phyloP scores from a whole-genome alignment of 2,329 filamentous ascomycete species.

The Chaetothyriales sp. region DNA sequence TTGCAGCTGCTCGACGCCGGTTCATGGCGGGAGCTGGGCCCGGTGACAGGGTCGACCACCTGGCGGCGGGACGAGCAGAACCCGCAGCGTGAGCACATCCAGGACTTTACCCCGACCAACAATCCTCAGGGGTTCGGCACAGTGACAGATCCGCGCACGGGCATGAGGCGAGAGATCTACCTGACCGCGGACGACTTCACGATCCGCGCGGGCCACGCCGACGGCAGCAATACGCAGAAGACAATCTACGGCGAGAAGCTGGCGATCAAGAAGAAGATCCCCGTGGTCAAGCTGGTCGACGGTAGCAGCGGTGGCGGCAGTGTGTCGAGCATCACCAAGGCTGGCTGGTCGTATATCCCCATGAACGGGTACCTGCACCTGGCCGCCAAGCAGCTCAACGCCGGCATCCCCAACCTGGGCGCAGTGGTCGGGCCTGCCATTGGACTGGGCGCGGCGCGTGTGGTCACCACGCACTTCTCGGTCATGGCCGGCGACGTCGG shows the following conservation, averaged over 20 bases:
- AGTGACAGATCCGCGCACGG: conserved; percentile 19
- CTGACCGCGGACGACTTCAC: conserved; percentile 52
- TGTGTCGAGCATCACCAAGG: conserved; percentile 15
- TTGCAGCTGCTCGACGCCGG: conserved; percentile 41
- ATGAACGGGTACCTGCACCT: conserved; percentile 37
- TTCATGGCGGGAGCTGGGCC: conserved; percentile 45
- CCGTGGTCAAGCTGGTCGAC: conserved; percentile 50
- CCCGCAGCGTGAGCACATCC: conserved; percentile 31
- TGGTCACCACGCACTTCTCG: conserved; percentile 48
- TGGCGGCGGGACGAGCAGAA: conserved; percentile 31
- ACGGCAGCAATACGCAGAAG: conserved; percentile 43
- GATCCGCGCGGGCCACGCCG: conserved; percentile 48
- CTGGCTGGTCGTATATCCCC: conserved; percentile 46
- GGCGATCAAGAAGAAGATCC: conserved; percentile 46
- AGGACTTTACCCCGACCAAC: conserved; percentile 43
- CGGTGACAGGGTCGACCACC: conserved; percentile 42
- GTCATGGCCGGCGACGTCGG: conserved; percentile 52
- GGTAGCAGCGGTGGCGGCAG: conserved; percentile 45
- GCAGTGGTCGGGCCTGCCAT: conserved; percentile 47
- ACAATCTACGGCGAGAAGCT: conserved; percentile 47
- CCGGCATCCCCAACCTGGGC: conserved; percentile 49
- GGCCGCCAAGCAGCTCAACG: conserved; percentile 30
- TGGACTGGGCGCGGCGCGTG: conserved; percentile 46
- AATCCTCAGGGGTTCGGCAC: conserved; percentile 46
- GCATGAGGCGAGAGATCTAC: conserved; percentile 33